Evolutionary conservation across 73 alveolate genomes (phyloP).

Genomic region (Paramecium biaurelia): DNA sequence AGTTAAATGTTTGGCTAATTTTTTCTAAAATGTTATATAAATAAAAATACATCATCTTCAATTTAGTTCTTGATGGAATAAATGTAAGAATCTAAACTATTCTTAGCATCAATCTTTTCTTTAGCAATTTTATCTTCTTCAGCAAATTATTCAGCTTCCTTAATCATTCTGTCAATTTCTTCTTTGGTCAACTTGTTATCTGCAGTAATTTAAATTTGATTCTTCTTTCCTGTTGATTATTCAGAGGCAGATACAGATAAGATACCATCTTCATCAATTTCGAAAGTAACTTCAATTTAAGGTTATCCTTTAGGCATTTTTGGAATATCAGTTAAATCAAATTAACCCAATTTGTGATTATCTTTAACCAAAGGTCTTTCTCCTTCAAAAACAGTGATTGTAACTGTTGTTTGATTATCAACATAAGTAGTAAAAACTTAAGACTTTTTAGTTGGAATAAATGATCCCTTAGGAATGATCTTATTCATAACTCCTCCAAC

Average conservation of each 20-base stretch:
- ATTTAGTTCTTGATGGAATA: constrained; percentile 65
- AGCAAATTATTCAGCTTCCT: constrained; percentile 68
- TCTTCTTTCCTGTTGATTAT: constrained; percentile 80
- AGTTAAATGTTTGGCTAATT: constrained; percentile 52
- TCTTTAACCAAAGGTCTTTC: constrained; percentile 83
- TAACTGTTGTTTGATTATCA: constrained; percentile 72
- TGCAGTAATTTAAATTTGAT: constrained; percentile 64
- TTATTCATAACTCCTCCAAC: constrained; percentile 99
- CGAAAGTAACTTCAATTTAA: constrained; percentile 93
- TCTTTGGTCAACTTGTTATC: constrained; percentile 62
- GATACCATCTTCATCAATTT: constrained; percentile 88
- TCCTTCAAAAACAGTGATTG: constrained; percentile 83
- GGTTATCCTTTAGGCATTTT: constrained; percentile 94
- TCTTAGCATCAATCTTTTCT: constrained; percentile 74
- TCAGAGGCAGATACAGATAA: constrained; percentile 87
- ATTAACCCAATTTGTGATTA: constrained; percentile 78
- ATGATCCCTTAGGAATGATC: constrained; percentile 98
- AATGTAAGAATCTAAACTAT: constrained; percentile 65
- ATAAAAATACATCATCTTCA: constrained; percentile 57
- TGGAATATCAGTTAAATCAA: constrained; percentile 82
- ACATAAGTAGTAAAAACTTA: constrained; percentile 72
- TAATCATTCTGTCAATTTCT: constrained; percentile 72
- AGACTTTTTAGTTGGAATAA: constrained; percentile 97
- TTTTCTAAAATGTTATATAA: background rate
- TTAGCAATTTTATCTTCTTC: constrained; percentile 71